These are phyloP conservation scores for Lasiodiplodia hormozganensis DNA, from an alignment of 2,329 filamentous ascomycete genomes.

Conservation along the genomic window DNA sequence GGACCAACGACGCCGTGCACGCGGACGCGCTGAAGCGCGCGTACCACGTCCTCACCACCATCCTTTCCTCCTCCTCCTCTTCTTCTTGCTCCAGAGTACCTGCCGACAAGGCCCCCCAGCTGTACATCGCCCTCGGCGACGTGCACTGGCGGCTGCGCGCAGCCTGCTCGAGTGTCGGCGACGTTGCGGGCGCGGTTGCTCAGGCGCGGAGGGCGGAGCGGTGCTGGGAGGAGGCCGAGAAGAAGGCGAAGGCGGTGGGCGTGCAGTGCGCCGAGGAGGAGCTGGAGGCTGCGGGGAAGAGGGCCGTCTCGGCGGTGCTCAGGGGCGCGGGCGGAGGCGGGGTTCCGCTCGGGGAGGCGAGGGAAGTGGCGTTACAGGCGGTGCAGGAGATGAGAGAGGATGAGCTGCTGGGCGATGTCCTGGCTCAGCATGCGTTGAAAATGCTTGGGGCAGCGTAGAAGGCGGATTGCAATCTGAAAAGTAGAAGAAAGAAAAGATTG, in stretches of 20 bases:
- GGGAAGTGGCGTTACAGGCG: slow-evolving; percentile 5
- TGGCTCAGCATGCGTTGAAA: neutral
- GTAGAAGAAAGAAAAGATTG: neutral
- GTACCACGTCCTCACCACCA: slow-evolving; percentile 6
- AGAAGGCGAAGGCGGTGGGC: slow-evolving; percentile 3
- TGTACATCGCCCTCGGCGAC: slow-evolving; percentile 16
- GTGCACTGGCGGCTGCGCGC: slow-evolving; percentile 25
- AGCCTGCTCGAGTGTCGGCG: neutral
- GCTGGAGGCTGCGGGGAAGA: slow-evolving; percentile 14
- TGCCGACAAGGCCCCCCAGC: slow-evolving; percentile 17
- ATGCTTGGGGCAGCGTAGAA: neutral
- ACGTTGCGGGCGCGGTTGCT: neutral
- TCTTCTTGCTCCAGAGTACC: neutral
- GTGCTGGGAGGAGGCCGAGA: slow-evolving; percentile 11
- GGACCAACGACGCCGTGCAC: slow-evolving; percentile 31
- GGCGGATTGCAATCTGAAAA: no score
- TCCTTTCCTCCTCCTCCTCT: neutral
- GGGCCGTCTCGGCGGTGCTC: neutral
- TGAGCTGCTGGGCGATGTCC: slow-evolving; percentile 11
- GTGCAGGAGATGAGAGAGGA: slow-evolving; percentile 24
- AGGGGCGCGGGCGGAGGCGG: neutral
- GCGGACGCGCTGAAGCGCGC: slow-evolving; percentile 35
- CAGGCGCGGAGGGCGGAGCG: slow-evolving; percentile 17
- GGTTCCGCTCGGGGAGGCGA: slow-evolving; percentile 7
- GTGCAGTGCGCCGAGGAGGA: slow-evolving; percentile 23